A percentile compares a stretch with the other conserved stretches of the same genome.
Conservation (phyloP, 495 filamentous ascomycete genomes). For the Delitschia confertaspora region DNA sequence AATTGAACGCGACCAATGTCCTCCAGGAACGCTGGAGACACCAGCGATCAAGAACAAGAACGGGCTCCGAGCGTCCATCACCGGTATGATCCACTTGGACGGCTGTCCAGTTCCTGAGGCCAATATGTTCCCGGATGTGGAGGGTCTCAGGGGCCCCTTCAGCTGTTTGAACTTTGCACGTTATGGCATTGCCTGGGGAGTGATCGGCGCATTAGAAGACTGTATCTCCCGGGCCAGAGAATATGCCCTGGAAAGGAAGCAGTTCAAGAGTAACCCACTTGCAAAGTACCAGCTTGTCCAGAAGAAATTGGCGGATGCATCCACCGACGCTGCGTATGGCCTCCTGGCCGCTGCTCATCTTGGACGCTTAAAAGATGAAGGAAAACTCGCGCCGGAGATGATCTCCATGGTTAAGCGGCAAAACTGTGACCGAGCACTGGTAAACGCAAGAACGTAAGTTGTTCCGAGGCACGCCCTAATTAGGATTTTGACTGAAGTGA, state of each 20-base stretch:
- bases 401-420: conserved; percentile 97
- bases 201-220: conserved; percentile 90
- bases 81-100: conserved; percentile 95
- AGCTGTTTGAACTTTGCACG: conserved; percentile 88
- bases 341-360: conserved; percentile 81
- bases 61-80: conserved; percentile 84
- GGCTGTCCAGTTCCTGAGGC: conserved; percentile 77
- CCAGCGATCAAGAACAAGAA: conserved; percentile 93
- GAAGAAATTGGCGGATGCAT: conserved; percentile 91
- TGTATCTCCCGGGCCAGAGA: conserved; percentile 69
- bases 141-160: conserved; percentile 84
- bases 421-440: conserved; percentile 87
- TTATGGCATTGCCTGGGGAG: conserved; percentile 87
- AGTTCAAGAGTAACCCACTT: conserved; percentile 92
- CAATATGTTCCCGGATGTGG: conserved; percentile 89
- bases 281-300: conserved; percentile 98
- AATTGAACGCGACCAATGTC: conserved; percentile 71
- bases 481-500: conserved; percentile 21
- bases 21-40: conserved; percentile 81
- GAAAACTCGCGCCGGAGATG: conserved; percentile 86
- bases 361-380: conserved; percentile 84
- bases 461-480: background rate
- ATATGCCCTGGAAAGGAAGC: conserved; percentile 84
- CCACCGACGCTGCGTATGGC: conserved; percentile 84
- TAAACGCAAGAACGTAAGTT: conserved; percentile 62